These are phyloP conservation scores for Kurtzmaniella fragi DNA, from an alignment of 805 yeast genomes.

Conservation along the genomic window DNA sequence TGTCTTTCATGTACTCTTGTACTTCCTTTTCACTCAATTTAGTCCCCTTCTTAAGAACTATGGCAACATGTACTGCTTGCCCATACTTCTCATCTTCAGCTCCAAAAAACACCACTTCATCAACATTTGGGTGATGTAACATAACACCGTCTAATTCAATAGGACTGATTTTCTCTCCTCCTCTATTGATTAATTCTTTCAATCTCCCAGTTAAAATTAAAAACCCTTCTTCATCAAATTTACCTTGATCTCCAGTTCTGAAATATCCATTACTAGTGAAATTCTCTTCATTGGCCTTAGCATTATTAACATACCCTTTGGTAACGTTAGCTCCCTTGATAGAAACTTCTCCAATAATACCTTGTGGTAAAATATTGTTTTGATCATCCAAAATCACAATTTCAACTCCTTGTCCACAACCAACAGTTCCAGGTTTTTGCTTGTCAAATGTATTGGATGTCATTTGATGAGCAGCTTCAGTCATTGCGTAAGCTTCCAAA, in stretches of 20 bases:
- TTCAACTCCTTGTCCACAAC: constrained; percentile 63
- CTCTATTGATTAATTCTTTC: constrained; percentile 71
- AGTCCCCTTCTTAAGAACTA: constrained; percentile 46
- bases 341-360: constrained; percentile 63
- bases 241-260: constrained; percentile 79
- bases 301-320: constrained; percentile 65
- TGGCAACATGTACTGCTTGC: constrained; percentile 65
- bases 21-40: constrained; percentile 40
- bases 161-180: constrained; percentile 76
- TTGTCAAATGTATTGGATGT: constrained; percentile 60
- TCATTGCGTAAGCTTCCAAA: constrained; percentile 75
- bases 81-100: constrained; percentile 66
- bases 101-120: constrained; percentile 69
- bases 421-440: constrained; percentile 65
- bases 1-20: constrained; percentile 37
- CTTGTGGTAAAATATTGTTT: constrained; percentile 44
- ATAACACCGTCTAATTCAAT: constrained; percentile 61
- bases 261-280: constrained; percentile 58
- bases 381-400: constrained; percentile 50
- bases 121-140: constrained; percentile 56
- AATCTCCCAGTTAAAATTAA: constrained; percentile 63
- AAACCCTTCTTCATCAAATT: constrained; percentile 53
- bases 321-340: constrained; percentile 67
- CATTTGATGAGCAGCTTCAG: constrained; percentile 80
- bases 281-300: constrained; percentile 63